Percentiles rank a stretch among this genome's conserved stretches.
phyloP scores from a whole-genome alignment of 2,329 filamentous ascomycete genomes.

The Arthrobotrys conoides region DNA sequence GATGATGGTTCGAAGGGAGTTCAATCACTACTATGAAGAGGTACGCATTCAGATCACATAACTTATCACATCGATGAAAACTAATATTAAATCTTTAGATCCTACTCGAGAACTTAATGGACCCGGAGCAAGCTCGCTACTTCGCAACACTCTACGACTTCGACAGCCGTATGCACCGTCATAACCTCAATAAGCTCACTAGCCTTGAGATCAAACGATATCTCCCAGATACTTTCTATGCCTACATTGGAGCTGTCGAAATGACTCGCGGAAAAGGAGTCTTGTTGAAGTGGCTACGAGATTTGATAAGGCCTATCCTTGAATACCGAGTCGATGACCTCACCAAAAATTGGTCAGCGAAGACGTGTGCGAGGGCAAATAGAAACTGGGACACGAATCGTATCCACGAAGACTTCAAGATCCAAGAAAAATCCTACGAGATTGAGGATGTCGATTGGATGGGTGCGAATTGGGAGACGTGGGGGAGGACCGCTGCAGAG shows the following conservation, averaged over 20 bases:
- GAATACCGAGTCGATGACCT: slow-evolving; percentile 25
- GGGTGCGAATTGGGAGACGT: neutral
- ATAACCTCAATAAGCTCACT: slow-evolving; percentile 1
- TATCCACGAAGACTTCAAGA: slow-evolving; percentile 11
- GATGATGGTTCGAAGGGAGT: slow-evolving; percentile 1
- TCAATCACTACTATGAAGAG: slow-evolving; percentile 15
- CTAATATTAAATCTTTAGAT: neutral
- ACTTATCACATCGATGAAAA: neutral
- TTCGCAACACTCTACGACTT: slow-evolving; percentile 37
- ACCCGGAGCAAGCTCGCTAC: slow-evolving; percentile 24
- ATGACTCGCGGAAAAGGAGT: slow-evolving; percentile 11
- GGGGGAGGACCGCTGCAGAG: slow-evolving; percentile 5
- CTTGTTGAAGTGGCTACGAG: slow-evolving; percentile 19
- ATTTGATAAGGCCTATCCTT: slow-evolving; percentile 33
- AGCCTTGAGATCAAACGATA: slow-evolving; percentile 7
- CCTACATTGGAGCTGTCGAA: slow-evolving; percentile 38
- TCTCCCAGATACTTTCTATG: slow-evolving; percentile 32
- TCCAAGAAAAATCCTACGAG: slow-evolving; percentile 14
- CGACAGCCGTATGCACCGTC: slow-evolving; percentile 11
- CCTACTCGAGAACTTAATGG: neutral
- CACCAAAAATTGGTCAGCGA: slow-evolving; percentile 6
- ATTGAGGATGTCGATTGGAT: slow-evolving; percentile 13
- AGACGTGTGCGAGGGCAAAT: neutral
- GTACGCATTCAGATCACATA: neutral
- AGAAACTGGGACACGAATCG: neutral